phyloP scores from a whole-genome alignment of 345 rosid species.

The Stellera chamaejasme region DNA sequence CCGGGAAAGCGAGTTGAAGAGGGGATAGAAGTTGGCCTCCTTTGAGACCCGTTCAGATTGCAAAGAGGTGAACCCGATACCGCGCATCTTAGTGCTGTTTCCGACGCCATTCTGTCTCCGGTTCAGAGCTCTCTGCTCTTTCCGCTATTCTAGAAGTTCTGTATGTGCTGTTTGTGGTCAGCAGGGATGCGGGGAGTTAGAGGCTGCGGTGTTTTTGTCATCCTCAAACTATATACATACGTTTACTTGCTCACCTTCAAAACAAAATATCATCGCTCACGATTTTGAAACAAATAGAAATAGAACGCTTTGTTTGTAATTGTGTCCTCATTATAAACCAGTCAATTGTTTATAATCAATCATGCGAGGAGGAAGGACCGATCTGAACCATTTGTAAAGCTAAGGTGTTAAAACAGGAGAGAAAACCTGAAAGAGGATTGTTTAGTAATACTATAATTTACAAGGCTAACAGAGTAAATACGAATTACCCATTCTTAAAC shows the following conservation, averaged over 20 bases:
- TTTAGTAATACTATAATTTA: too few relatives aligned
- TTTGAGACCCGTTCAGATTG: slow-evolving; percentile 51
- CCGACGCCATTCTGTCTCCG: slow-evolving; percentile 54
- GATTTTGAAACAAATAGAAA: too few relatives aligned
- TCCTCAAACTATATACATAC: too few relatives aligned
- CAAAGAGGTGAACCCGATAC: slow-evolving; percentile 42
- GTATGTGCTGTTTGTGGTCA: slow-evolving; percentile 5
- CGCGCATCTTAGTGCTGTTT: slow-evolving; percentile 42
- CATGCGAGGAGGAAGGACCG: too few relatives aligned
- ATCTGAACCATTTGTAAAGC: too few relatives aligned
- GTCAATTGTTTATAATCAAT: too few relatives aligned
- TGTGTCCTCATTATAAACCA: too few relatives aligned
- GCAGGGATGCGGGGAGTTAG: slow-evolving; percentile 18
- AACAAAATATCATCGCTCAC: background rate
- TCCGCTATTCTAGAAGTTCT: background rate
- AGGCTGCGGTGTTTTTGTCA: slow-evolving; percentile 7
- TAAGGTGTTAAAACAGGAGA: too few relatives aligned
- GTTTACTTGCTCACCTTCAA: background rate
- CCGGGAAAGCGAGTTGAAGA: slow-evolving; percentile 35
- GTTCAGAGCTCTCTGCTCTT: slow-evolving; percentile 2
- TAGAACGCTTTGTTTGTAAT: too few relatives aligned
- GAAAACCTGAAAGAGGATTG: too few relatives aligned
- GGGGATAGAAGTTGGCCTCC: slow-evolving; percentile 33
- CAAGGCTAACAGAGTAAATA: too few relatives aligned
- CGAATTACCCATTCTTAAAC: too few relatives aligned